Percentiles rank a stretch among this genome's conserved stretches.
Evolutionary conservation across 2,329 filamentous ascomycete genomes (phyloP).

Genomic region (Trichoderma atrobrunneum): DNA sequence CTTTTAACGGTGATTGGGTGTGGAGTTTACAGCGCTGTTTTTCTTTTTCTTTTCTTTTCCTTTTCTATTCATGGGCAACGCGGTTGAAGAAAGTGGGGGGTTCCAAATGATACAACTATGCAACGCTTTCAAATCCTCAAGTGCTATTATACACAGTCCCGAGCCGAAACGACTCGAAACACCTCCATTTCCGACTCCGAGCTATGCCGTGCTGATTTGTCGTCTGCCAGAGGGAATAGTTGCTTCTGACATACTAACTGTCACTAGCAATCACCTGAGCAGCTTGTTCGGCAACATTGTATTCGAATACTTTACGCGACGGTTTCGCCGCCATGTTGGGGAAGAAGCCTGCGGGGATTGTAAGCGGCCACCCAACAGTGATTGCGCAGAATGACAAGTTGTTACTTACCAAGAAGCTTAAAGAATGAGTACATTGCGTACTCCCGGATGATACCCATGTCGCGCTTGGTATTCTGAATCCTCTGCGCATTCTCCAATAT

Average conservation of each 20-base stretch:
- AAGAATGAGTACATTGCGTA: conserved; percentile 24
- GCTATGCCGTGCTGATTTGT: background rate
- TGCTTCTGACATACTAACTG: background rate
- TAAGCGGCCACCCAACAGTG: background rate
- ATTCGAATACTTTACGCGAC: conserved; percentile 13
- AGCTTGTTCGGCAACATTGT: conserved; percentile 23
- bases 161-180: background rate
- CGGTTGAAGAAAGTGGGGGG: background rate
- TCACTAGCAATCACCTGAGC: background rate
- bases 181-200: too few relatives aligned
- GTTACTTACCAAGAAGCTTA: conserved; percentile 22
- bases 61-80: background rate
- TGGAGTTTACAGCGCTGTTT: background rate
- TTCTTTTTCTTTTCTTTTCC: background rate
- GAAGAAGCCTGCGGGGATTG: conserved; percentile 20
- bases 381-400: background rate
- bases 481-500: conserved; percentile 20
- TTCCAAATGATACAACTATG: background rate
- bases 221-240: background rate
- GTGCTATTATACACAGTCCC: background rate
- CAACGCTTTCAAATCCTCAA: background rate
- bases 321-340: conserved; percentile 16
- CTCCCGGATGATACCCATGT: conserved; percentile 22
- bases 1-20: background rate
- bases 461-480: conserved; percentile 22